A percentile compares a stretch with the other conserved stretches of the same genome.
These are phyloP conservation scores for Gossypium thurberi DNA, from an alignment of 345 rosid genomes.

Conservation along the genomic window DNA sequence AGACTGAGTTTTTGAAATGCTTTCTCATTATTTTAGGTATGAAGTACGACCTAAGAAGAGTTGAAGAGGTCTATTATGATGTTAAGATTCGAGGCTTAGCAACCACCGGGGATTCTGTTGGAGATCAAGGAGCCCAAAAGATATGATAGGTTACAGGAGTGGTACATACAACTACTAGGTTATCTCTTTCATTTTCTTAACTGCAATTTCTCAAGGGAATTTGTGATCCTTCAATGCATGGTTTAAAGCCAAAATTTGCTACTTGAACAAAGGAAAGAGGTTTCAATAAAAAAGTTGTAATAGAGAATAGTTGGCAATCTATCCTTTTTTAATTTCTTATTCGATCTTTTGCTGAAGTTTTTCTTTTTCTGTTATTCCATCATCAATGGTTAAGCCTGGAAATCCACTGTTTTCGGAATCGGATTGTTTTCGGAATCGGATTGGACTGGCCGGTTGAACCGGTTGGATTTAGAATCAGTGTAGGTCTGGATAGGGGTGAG, in stretches of 20 bases:
- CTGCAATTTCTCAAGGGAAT: background rate
- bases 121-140: conserved; percentile 23
- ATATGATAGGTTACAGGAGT: conserved; percentile 7
- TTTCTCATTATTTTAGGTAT: conserved; percentile 45
- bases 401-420: no score
- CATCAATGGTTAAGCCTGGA: background rate
- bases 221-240: background rate
- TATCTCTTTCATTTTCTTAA: background rate
- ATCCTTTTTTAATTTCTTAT: background rate
- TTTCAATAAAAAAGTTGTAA: conserved; percentile 3
- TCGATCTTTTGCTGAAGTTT: background rate
- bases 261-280: background rate
- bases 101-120: conserved; percentile 32
- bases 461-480: no score
- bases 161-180: background rate
- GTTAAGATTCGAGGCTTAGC: conserved; percentile 80
- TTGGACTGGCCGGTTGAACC: no score
- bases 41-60: conserved; percentile 79
- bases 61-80: conserved; percentile 84
- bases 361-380: background rate
- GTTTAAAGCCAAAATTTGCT: background rate
- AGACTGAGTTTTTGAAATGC: background rate
- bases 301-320: background rate
- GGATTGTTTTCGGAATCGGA: no score
- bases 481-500: no score